phyloP scores from a whole-genome alignment of 306 rosid species.

The Vigna mungo region DNA sequence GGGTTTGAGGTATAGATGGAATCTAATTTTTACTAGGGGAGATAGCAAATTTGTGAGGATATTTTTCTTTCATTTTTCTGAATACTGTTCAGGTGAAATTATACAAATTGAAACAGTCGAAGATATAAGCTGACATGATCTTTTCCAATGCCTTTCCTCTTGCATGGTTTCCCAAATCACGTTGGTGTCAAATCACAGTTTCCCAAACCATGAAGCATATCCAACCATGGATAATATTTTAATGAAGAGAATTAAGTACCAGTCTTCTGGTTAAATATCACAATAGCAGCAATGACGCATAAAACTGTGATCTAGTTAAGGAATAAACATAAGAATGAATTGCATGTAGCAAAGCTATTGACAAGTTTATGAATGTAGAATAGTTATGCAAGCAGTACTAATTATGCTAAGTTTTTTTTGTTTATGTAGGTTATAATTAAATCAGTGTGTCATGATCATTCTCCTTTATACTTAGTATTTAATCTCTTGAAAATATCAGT shows the following conservation, averaged over 20 bases:
- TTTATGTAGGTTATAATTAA: neutral
- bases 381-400: neutral
- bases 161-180: neutral
- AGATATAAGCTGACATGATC: constrained; percentile 30
- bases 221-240: neutral
- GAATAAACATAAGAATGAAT: neutral
- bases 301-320: neutral
- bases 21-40: constrained; percentile 48
- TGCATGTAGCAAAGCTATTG: neutral
- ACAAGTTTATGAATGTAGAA: neutral
- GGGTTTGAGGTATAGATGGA: constrained; percentile 65
- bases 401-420: neutral
- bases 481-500: neutral
- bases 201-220: neutral
- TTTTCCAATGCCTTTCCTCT: constrained; percentile 37
- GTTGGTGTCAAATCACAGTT: neutral
- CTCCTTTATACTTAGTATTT: neutral
- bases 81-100: constrained; percentile 50
- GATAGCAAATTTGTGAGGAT: constrained; percentile 31
- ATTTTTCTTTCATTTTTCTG: constrained; percentile 36
- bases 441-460: neutral
- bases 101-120: constrained; percentile 51
- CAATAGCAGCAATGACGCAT: neutral
- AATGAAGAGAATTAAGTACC: constrained; percentile 11
- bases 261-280: neutral